Evolutionary conservation across 352 stramenopile genomes (phyloP).

Genomic region (Phytophthora lateralis): DNA sequence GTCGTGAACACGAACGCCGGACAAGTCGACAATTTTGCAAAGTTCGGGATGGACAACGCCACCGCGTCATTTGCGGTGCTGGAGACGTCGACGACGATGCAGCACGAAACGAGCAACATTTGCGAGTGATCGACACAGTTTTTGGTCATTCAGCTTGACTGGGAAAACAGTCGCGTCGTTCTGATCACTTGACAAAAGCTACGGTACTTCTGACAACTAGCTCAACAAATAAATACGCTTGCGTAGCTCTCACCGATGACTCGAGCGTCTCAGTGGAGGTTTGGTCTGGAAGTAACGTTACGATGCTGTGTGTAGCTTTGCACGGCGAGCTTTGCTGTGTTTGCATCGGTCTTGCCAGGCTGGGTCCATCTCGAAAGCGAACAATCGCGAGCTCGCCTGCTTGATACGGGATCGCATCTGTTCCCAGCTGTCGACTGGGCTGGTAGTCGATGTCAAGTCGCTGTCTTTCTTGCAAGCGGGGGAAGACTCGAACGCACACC

Average conservation of each 20-base stretch:
- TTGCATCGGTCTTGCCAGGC: background rate
- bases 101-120: conserved; percentile 15
- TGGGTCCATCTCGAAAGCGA: background rate
- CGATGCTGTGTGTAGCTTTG: background rate
- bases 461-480: background rate
- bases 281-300: background rate
- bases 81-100: conserved; percentile 22
- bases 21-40: conserved; percentile 12
- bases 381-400: background rate
- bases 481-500: conserved; percentile 6
- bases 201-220: background rate
- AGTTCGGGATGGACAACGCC: conserved; percentile 17
- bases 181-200: background rate
- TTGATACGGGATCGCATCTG: background rate
- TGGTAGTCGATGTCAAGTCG: background rate
- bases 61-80: conserved; percentile 26
- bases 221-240: conserved; percentile 1
- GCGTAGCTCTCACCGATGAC: background rate
- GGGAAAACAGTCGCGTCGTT: too few relatives aligned
- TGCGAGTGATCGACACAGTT: conserved; percentile 16
- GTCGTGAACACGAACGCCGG: conserved; percentile 20
- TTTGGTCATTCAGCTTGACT: too few relatives aligned
- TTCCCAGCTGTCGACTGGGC: background rate
- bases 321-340: background rate
- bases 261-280: background rate